Percentiles rank a stretch among this genome's conserved stretches.
Evolutionary conservation across 495 filamentous ascomycete genomes (phyloP).

Genomic region (Hyaloscypha variabilis): DNA sequence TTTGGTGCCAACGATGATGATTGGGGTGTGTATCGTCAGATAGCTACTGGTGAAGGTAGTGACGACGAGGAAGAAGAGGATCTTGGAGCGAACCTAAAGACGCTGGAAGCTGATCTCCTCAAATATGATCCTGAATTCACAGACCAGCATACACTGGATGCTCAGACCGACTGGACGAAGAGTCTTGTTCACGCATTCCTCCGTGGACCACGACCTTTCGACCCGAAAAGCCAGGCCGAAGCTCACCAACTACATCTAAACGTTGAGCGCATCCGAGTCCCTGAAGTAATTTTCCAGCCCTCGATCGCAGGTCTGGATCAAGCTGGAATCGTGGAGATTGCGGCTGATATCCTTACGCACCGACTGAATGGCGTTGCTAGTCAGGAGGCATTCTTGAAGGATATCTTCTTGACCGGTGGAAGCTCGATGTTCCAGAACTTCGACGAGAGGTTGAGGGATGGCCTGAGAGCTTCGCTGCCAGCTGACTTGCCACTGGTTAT

Average conservation of each 20-base stretch:
- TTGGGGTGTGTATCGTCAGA: slow-evolving; percentile 93
- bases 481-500: slow-evolving; percentile 64
- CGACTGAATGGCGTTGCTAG: slow-evolving; percentile 62
- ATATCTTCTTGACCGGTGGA: slow-evolving; percentile 95
- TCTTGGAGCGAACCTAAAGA: slow-evolving; percentile 67
- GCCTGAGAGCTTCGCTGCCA: slow-evolving; percentile 73
- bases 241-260: slow-evolving; percentile 91
- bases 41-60: slow-evolving; percentile 73
- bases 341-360: slow-evolving; percentile 79
- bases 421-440: slow-evolving; percentile 86
- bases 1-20: slow-evolving; percentile 98
- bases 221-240: slow-evolving; percentile 77
- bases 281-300: slow-evolving; percentile 94
- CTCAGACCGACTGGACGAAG: slow-evolving; percentile 93
- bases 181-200: slow-evolving; percentile 85
- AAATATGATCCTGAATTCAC: slow-evolving; percentile 85
- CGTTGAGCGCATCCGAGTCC: slow-evolving; percentile 93
- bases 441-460: slow-evolving; percentile 76
- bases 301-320: slow-evolving; percentile 92
- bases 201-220: slow-evolving; percentile 83
- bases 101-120: slow-evolving; percentile 81
- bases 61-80: slow-evolving; percentile 84
- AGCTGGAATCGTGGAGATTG: slow-evolving; percentile 88
- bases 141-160: slow-evolving; percentile 87
- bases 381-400: slow-evolving; percentile 68